Evolutionary conservation across 257 asterid species (phyloP).

Genomic region (Solanum tarijense): DNA sequence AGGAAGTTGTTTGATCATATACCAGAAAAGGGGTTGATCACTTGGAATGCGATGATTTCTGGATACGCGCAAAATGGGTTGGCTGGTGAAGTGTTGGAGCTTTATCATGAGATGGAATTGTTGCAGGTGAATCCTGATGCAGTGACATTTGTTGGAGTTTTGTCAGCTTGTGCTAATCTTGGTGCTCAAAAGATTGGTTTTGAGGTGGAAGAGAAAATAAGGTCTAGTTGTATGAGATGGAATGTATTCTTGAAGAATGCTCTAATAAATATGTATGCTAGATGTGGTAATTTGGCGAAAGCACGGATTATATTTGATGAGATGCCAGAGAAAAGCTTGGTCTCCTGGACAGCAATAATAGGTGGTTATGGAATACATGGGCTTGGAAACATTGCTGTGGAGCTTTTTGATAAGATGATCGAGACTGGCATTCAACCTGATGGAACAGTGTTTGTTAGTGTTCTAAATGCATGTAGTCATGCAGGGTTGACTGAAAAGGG

Average conservation of each 20-base stretch:
- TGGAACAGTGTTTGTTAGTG: conserved; percentile 55
- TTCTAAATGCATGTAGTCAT: conserved; percentile 80
- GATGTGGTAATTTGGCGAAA: conserved; percentile 68
- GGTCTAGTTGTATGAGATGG: conserved; percentile 20
- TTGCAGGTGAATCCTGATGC: conserved; percentile 50
- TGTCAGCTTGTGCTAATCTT: conserved; percentile 82
- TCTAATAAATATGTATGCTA: conserved; percentile 71
- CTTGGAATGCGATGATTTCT: conserved; percentile 94
- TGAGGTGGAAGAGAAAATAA: conserved; percentile 51
- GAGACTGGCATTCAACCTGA: conserved; percentile 47
- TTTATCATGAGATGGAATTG: conserved; percentile 53
- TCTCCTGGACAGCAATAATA: conserved; percentile 88
- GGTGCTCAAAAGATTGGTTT: conserved; percentile 57
- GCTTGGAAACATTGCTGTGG: conserved; percentile 50
- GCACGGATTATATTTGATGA: conserved; percentile 58
- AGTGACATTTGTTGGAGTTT: conserved; percentile 70
- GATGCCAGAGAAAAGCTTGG: conserved; percentile 53
- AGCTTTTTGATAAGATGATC: conserved; percentile 73
- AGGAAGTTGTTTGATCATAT: conserved; percentile 48
- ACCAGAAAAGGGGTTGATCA: conserved; percentile 46
- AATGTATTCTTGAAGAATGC: conserved; percentile 66
- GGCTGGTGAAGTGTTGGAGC: conserved; percentile 50
- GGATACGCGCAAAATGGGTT: conserved; percentile 86
- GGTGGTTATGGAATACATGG: conserved; percentile 90
- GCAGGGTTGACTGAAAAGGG: conserved; percentile 72